Evolutionary conservation across 2,329 filamentous ascomycete genomes (phyloP), one percentile per base, ranked within the genome.

Genomic region (Calonectria leucothoes): DNA sequence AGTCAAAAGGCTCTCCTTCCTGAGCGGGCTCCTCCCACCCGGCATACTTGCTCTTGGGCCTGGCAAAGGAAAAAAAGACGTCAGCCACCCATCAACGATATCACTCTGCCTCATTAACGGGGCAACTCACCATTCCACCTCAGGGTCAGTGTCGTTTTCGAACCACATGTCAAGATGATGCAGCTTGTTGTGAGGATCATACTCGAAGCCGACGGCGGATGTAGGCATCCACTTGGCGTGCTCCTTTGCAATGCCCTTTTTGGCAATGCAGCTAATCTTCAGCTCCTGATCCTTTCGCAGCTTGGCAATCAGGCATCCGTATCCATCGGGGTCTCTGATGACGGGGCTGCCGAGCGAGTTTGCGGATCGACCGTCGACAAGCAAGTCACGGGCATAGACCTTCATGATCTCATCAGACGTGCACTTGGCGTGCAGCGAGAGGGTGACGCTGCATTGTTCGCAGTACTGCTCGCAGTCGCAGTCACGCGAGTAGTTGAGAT

Each of bases 171-270:
- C 95, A 70, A 97, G 89, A 85, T 99, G 97, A 77, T 93, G 91
- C 77, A 99, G 88, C 86, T 98, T 98, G 87, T 99, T 99, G 85
- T 97, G 94, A 74, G 97, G 97, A 83, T 99, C 97, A 85, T 99
- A 99, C 85, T 99, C 97, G 83, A 99, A 99, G 29, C 95, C 96
- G 49, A 99, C 93, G 4, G 97, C 97, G 49, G 95, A 91, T 42
- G 94, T 96, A 2, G 97, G 96, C 81, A 95, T 94, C 97, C 97
- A 99, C 85, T 99, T 99, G 12, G 97, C 95, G 85, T 99, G 97
- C 84, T 99, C 97, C 88, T 99, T 99, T 45, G 96, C 96, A 77
- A 98, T 98, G 1, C 97, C 97, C 89, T 98, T 98, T 89, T 98
- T 98, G 65, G 96, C 97, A 77, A 98, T 94, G 83, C 96, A 98